Percentiles rank a stretch among this genome's conserved stretches.
These are phyloP conservation scores for Patellifolia procumbens DNA, from an alignment of 179 eudicot species.

Conservation along the genomic window DNA sequence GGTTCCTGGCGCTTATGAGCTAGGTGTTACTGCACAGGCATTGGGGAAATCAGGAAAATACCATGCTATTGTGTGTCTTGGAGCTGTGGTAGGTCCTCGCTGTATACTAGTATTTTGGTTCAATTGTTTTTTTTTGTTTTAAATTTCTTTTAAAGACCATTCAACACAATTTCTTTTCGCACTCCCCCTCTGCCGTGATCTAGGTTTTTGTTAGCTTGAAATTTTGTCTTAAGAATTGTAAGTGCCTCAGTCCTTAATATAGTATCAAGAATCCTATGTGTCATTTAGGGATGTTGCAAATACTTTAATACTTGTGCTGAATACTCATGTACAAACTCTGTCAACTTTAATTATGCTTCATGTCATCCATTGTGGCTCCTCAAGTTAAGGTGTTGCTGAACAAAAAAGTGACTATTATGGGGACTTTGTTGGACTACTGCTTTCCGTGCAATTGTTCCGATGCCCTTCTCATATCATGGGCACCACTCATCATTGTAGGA, in stretches of 20 bases:
- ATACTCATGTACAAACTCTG: background rate
- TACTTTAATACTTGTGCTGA: background rate
- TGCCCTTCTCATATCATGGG: background rate
- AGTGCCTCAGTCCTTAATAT: too few relatives aligned
- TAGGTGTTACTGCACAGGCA: conserved; percentile 77
- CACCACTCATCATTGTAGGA: background rate
- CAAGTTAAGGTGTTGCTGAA: background rate
- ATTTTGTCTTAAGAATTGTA: too few relatives aligned
- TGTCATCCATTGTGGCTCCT: background rate
- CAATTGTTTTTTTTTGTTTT: conserved; percentile 19
- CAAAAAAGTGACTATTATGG: background rate
- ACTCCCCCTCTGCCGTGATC: too few relatives aligned
- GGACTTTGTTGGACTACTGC: background rate
- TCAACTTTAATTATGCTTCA: background rate
- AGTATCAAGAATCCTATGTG: background rate
- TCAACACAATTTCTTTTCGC: background rate
- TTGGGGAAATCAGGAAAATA: conserved; percentile 87
- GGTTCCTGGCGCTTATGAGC: conserved; percentile 98
- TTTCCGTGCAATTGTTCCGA: background rate
- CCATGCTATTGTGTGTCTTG: conserved; percentile 85
- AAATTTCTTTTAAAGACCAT: too few relatives aligned
- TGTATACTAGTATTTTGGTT: background rate
- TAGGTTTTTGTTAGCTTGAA: too few relatives aligned
- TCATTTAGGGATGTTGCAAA: background rate
- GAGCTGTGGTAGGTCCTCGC: conserved; percentile 81